Evolutionary conservation across 495 filamentous ascomycete species (phyloP), one percentile per base, ranked within the genome.

Genomic region (Penicillium macrosclerotiorum): DNA sequence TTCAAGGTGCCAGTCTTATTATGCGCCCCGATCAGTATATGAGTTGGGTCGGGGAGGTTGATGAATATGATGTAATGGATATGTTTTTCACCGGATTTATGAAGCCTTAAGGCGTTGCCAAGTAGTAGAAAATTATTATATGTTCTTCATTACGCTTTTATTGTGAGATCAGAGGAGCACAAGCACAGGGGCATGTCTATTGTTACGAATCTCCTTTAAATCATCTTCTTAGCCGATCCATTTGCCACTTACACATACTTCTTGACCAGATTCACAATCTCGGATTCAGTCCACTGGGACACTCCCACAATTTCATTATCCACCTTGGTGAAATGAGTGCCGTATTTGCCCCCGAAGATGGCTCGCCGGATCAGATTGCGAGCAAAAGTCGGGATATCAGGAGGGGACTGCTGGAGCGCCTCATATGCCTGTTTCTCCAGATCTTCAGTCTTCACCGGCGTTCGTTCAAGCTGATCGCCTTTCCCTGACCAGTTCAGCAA

Each of bases 1-100:
- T 75, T 37, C 65, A 51, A 9, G 84, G 85, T 0, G 79, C 74
- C 48, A 65, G 79, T 9, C 76, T 85, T 3, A 68, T 82, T 29
- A 9, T 72, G 1, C 54, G 82, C n/a, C 84, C 84, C 7, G 84
- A 86, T 68, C 75, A 80, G 57, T 79, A 86, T 67, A 75, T 85
- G 14, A 72, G 73, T 1, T 82, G 69, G 70, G 60, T 84, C 4
- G 78, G 79, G 3, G 73, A 73, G 25, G 29, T 83, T 32, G 77
- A 79, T 41, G 77, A 78, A 62, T 48, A 49, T 30, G 45, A 49
- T 12, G 37, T 37, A 4, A 57, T 57, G 54, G 31, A 29, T 1
- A 13, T 16, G 14, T 57, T 49, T 29, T 54, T 57, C n/a, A 16
- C 37, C n/a, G 37, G 25, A 2, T 55, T 55, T 22, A 51, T 55